Percentiles rank a stretch among this genome's conserved stretches.
These are phyloP conservation scores for Fraxinus paxiana DNA, from an alignment of 305 asterid genomes.

Conservation along the genomic window DNA sequence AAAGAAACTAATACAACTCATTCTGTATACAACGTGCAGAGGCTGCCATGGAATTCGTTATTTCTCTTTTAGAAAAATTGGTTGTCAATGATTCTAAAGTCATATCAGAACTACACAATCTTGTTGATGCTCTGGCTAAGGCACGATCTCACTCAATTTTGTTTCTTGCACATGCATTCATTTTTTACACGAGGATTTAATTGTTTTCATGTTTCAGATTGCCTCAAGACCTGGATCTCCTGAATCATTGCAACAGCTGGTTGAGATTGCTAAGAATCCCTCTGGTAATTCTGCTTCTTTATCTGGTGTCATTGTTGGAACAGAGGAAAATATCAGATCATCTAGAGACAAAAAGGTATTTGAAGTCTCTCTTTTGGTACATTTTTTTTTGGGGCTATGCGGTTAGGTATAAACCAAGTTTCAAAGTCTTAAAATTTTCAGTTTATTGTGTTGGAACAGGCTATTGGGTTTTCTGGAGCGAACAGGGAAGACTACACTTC, in stretches of 20 bases:
- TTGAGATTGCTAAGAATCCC: slow-evolving; percentile 93
- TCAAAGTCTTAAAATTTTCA: not conserved
- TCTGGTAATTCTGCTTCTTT: slow-evolving; percentile 41
- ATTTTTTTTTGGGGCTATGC: not conserved
- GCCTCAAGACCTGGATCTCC: slow-evolving; percentile 99
- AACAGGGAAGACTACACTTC: slow-evolving; percentile 52
- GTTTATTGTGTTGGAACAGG: slow-evolving; percentile 41
- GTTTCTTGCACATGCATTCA: not conserved
- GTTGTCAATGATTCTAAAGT: slow-evolving; percentile 66
- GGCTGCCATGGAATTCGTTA: slow-evolving; percentile 83
- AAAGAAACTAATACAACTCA: slow-evolving; percentile 17
- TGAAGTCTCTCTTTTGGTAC: not conserved
- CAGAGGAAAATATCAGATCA: slow-evolving; percentile 57
- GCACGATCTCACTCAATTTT: slow-evolving; percentile 33
- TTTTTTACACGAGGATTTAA: slow-evolving; percentile 24
- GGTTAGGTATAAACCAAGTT: slow-evolving; percentile 2
- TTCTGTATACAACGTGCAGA: slow-evolving; percentile 50
- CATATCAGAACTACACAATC: slow-evolving; percentile 81
- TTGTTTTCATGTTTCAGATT: slow-evolving; percentile 43
- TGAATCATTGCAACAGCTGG: slow-evolving; percentile 79
- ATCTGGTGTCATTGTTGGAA: slow-evolving; percentile 53
- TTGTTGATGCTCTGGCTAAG: slow-evolving; percentile 91
- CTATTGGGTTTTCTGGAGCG: slow-evolving; percentile 43
- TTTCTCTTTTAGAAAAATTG: slow-evolving; percentile 70
- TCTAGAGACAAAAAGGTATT: slow-evolving; percentile 77